phyloP scores from a whole-genome alignment of 2,329 filamentous ascomycete species.

The Didymella pomorum region DNA sequence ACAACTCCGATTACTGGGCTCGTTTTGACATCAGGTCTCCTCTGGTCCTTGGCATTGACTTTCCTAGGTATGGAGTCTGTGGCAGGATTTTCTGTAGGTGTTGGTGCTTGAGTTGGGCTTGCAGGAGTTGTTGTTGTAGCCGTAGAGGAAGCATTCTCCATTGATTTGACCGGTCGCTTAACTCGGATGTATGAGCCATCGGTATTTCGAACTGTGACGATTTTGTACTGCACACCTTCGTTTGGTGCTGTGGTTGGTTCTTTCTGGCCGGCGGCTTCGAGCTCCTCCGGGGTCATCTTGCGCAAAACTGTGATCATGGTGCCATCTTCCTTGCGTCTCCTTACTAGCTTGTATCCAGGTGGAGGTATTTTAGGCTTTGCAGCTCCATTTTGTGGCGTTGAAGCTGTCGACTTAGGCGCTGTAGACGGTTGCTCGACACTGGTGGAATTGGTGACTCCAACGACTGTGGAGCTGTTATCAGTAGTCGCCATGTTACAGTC shows the following conservation, averaged over 20 bases:
- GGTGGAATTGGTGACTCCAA: background rate
- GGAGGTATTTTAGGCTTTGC: conserved; percentile 1
- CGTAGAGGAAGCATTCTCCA: background rate
- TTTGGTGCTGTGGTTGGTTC: background rate
- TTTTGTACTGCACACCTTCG: background rate
- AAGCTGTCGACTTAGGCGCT: background rate
- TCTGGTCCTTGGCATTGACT: background rate
- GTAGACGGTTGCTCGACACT: background rate
- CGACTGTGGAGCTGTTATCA: background rate
- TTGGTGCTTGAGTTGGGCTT: background rate
- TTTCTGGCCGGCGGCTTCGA: conserved; percentile 1
- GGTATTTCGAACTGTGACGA: conserved; percentile 3
- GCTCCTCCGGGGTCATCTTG: background rate
- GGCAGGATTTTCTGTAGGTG: background rate
- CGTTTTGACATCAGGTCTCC: background rate
- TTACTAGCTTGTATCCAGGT: conserved; percentile 3
- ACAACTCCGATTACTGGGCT: background rate
- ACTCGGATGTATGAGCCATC: conserved; percentile 1
- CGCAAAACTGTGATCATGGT: conserved; percentile 3
- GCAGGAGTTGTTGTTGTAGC: background rate
- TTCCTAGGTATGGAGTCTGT: background rate
- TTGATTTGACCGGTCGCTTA: background rate
- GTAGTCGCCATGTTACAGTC: background rate
- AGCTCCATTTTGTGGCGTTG: conserved; percentile 2
- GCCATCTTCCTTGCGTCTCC: conserved; percentile 3